phyloP scores from a whole-genome alignment of 352 stramenopile species.

The Phytophthora quininea region DNA sequence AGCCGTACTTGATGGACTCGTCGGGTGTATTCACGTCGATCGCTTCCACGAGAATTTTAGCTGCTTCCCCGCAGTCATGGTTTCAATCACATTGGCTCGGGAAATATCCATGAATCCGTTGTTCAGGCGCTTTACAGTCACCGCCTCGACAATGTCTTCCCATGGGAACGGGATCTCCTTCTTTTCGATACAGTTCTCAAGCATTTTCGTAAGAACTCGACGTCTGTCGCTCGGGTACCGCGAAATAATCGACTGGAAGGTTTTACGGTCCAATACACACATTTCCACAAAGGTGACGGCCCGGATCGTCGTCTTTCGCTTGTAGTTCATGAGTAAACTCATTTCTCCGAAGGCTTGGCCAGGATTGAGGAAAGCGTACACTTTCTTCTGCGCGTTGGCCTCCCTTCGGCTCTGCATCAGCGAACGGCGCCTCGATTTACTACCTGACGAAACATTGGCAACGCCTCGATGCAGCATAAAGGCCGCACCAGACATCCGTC shows the following conservation, averaged over 20 bases:
- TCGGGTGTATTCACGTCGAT: not conserved
- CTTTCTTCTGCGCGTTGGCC: not conserved
- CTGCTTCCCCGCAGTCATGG: not conserved
- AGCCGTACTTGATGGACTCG: not conserved
- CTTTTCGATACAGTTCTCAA: slow-evolving; percentile 1
- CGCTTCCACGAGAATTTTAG: not conserved
- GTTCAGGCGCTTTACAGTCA: not conserved
- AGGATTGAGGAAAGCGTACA: not conserved
- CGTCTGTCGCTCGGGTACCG: slow-evolving; percentile 1
- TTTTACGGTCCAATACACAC: slow-evolving; percentile 6
- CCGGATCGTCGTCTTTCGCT: slow-evolving; percentile 14
- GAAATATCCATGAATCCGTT: not conserved
- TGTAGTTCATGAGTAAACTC: slow-evolving; percentile 33
- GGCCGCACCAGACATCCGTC: not conserved
- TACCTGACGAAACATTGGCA: not conserved
- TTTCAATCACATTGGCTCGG: not conserved
- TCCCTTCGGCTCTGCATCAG: too few species aligned
- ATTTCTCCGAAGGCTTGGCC: slow-evolving; percentile 37
- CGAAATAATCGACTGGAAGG: not conserved
- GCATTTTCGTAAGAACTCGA: not conserved
- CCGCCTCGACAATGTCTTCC: not conserved
- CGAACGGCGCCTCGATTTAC: too few species aligned
- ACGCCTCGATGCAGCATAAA: not conserved
- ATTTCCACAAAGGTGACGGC: slow-evolving; percentile 21
- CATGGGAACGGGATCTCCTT: not conserved